These are phyloP conservation scores for Epichloe gansuensis DNA, from an alignment of 2,329 filamentous ascomycete species.

Conservation along the genomic window DNA sequence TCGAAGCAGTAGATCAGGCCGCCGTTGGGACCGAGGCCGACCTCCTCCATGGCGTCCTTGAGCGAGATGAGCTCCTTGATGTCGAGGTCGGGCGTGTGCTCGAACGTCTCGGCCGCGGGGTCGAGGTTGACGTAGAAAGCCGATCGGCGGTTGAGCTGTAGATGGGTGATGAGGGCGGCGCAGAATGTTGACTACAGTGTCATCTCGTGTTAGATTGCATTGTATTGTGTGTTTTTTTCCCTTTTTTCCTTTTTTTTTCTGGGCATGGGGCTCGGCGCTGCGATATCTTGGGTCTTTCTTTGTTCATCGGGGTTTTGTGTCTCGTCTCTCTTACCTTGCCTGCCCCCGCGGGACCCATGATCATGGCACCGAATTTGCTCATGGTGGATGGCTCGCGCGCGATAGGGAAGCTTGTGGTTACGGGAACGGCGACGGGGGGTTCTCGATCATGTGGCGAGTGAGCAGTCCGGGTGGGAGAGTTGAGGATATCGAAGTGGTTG, in stretches of 20 bases:
- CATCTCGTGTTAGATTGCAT: background rate
- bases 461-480: background rate
- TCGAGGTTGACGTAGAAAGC: slow-evolving; percentile 98
- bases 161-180: slow-evolving; percentile 81
- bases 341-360: slow-evolving; percentile 92
- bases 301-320: background rate
- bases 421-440: background rate
- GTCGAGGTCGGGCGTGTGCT: slow-evolving; percentile 83
- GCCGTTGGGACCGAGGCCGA: slow-evolving; percentile 80
- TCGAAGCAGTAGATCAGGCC: slow-evolving; percentile 95
- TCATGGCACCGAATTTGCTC: slow-evolving; percentile 89
- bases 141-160: slow-evolving; percentile 80
- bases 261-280: background rate
- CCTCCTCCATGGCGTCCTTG: slow-evolving; percentile 93
- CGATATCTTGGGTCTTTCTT: background rate
- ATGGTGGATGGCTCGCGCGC: slow-evolving; percentile 31
- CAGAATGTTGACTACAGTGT: slow-evolving; percentile 71
- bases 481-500: background rate
- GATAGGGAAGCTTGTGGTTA: background rate
- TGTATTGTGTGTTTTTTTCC: background rate
- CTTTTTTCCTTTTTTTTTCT: slow-evolving; percentile 12
- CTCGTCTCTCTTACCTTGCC: slow-evolving; percentile 53
- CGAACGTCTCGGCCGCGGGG: slow-evolving; percentile 85
- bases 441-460: background rate
- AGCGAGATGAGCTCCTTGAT: slow-evolving; percentile 91